Base-by-base conservation (phyloP, 1,139 yeast genomes). In the Zygosaccharomyces pseudobailii region DNA sequence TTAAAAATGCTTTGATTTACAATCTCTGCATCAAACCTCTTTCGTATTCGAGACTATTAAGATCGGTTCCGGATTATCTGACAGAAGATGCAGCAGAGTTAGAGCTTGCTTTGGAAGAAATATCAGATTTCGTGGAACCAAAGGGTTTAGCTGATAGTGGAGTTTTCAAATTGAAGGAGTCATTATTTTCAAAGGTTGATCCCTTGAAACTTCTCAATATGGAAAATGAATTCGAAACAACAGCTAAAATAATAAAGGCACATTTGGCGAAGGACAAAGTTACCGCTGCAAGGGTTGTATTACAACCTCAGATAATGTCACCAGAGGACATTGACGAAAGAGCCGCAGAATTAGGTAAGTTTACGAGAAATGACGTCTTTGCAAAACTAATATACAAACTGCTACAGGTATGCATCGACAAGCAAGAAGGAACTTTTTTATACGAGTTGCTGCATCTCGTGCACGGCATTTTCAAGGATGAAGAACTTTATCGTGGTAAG, bases 401-500 rank as follows among this genome's bases (percentile, higher is more conserved):
- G 20, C 65, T 84, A 13, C 78, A 76, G 47, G 71, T 72, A 33
- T 73, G 85, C 0, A 67, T 81, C 28, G 73, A 73, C 43, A 57
- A 59, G 20, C 73, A 74, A n/a, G 76, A 77, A 46, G 80, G 78
- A 42, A 69, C 78, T 0, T 82, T 70, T 56, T 64, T 83, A 40
- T 77, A 80, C 10, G 81, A 79, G 43, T 60, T 82, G n/a, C 71
- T 85, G 38, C 92, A 84, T 57, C 71, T 84, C 48, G 54, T 84
- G 2, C 88, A 84, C 67, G 90, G 85, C 3, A 71, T 82, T 4
- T 61, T 84, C 24, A 51, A 74, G 20, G 88, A 84, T 61, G 79
- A 78, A 51, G 81, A 76, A 50, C 49, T 60, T 2, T 53, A 72
- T 2, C 62, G 71, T 52, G 80, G 80, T 0, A 52, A 62, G 7